Base-by-base conservation (phyloP, 2,329 filamentous ascomycete species). In the Fusarium sp. region DNA sequence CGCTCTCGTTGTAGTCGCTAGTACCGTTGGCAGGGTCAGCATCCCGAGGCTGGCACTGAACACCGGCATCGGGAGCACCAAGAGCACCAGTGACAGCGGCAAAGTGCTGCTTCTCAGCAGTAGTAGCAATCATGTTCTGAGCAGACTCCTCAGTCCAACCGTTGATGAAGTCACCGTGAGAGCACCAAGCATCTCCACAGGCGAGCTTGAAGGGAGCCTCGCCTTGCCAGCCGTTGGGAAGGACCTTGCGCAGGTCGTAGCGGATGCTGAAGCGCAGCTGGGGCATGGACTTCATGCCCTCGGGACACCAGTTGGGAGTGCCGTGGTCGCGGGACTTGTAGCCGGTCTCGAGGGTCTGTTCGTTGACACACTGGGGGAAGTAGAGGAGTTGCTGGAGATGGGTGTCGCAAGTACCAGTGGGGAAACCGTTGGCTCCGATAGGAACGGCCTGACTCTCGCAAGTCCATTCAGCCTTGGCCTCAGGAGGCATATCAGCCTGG, bases 121-220 rank as follows among this genome's bases (percentile, higher is more conserved):
- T 77, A 1, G 81, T 77, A 30, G 71, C 75, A 14, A 84, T 66
- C 82, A 84, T 82, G 58, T 82, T 81, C 58, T 73, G 75, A 0
- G 72, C 72, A 6, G 72, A 55, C 55, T 74, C 72, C 56, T 71
- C 69, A 7, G 69, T 74, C 83, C 83, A 85, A 7, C 78, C 83
- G 41, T 84, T 84, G 73, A 85, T 82, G 54, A 85, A 84, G 68
- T 85, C 83, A 5, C 83, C 82, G 67, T 85, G 83, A 5, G 75
- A 77, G 77, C 80, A 82, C 70, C 77, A 84, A 0, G 79, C 78
- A n/a, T 73, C 69, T 1, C 81, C 81, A 59, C 79, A 83, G 0
- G 83, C 77, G 1, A 84, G 78, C 75, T 83, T 79, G 23, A 84
- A 68, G 1, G 83, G 83, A 2, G 82, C 78, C 0, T 74, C 75